Evolutionary conservation across 2,329 filamentous ascomycete species (phyloP).

Genomic region (Graphilbum fragrans): DNA sequence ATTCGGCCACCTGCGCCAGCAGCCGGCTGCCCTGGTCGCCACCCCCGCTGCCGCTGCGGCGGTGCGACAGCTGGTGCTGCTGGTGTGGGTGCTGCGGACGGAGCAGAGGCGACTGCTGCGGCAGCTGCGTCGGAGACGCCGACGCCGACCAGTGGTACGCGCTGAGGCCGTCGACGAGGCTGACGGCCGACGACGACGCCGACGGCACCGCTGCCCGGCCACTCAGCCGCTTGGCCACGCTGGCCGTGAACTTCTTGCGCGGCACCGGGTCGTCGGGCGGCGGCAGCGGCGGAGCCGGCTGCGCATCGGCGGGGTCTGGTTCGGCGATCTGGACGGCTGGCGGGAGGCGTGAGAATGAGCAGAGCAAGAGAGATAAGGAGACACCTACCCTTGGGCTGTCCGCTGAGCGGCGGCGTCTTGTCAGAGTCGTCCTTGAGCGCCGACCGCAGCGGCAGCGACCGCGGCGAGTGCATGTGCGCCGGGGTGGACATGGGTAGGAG

Average conservation of each 20-base stretch:
- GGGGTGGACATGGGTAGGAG: neutral
- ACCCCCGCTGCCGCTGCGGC: slow-evolving; percentile 17
- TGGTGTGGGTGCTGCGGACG: slow-evolving; percentile 19
- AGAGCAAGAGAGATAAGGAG: neutral
- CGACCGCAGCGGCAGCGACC: slow-evolving; percentile 23
- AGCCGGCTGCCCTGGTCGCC: slow-evolving; percentile 35
- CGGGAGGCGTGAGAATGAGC: neutral
- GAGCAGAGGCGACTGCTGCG: slow-evolving; percentile 12
- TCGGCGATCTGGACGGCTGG: slow-evolving; percentile 48
- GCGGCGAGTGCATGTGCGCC: slow-evolving; percentile 8
- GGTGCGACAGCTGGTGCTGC: slow-evolving; percentile 24
- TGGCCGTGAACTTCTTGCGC: slow-evolving; percentile 32
- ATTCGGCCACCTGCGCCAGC: slow-evolving; percentile 64
- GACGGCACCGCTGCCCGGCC: slow-evolving; percentile 18
- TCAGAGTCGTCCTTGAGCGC: slow-evolving; percentile 19
- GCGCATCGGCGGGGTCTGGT: slow-evolving; percentile 20
- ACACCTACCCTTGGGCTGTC: slow-evolving; percentile 8
- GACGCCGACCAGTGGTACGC: slow-evolving; percentile 8
- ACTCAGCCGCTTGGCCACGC: slow-evolving; percentile 29
- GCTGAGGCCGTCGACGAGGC: slow-evolving; percentile 12
- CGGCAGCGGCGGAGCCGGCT: slow-evolving; percentile 9
- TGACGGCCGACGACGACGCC: neutral
- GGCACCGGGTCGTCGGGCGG: slow-evolving; percentile 21
- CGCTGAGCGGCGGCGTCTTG: slow-evolving; percentile 5
- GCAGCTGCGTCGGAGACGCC: neutral